Base-by-base conservation (phyloP, 1,284 basidiomycete species). In the Grifola frondosa region DNA sequence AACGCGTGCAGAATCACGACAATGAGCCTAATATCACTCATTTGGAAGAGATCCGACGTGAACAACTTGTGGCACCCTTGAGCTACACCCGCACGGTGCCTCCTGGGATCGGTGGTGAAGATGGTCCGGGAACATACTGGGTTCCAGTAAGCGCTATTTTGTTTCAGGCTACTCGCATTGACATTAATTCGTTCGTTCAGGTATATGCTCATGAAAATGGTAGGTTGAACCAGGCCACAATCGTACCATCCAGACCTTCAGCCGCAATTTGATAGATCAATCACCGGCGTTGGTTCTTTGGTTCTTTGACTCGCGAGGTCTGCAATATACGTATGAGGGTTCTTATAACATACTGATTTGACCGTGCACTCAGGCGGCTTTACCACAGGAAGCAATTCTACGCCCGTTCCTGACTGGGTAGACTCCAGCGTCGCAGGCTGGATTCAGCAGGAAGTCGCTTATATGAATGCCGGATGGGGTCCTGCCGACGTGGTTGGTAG, bases 251-350 rank as follows among this genome's bases (percentile, higher is more conserved):
- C n/a, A n/a, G n/a, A n/a, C n/a, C 8, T 15, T 15, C 23, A 23
- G n/a, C 4, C 30, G 21, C 15, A 40, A 19, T 30, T 25, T 22
- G 24, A 5, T 46, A 80, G 79, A 81, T 57, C 20, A 32, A 0
- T 49, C 60, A 3, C 83, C 83, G 1, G 66, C 62, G 1, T 66
- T 85, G 10, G 57, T 87, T 30, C 61, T 86, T 0, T 86, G 84
- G 78, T 84, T 84, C 62, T 87, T 87, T 53, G 84, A 86, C 61
- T 86, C 84, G 7, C 73, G 82, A 47, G 80, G 81, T 77, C 55
- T n/a, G n/a, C n/a, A n/a, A n/a, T n/a, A n/a, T n/a, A n/a, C n/a
- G n/a, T n/a, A n/a, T n/a, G n/a, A n/a, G n/a, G n/a, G n/a, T n/a
- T n/a, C n/a, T n/a, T n/a, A n/a, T n/a, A n/a, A n/a, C n/a, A n/a